Evolutionary conservation across 2,329 filamentous ascomycete species (phyloP).

Genomic region (Westerdykella aurantiaca): DNA sequence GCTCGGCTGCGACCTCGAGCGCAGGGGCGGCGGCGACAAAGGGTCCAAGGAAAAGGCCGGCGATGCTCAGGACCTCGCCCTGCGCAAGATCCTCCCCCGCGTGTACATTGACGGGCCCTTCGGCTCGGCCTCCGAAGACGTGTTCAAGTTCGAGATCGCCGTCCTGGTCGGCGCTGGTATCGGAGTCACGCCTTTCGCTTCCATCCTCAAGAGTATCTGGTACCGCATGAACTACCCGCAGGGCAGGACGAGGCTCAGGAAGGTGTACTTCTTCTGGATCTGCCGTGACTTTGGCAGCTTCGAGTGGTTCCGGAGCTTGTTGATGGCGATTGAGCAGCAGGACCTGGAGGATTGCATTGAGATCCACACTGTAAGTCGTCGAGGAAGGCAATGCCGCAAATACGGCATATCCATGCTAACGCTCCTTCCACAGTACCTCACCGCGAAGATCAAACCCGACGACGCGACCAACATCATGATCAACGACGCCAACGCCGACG

Average conservation of each 20-base stretch:
- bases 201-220: conserved; percentile 75
- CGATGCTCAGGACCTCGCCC: conserved; percentile 58
- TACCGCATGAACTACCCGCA: conserved; percentile 87
- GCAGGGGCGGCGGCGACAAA: conserved; percentile 45
- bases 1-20: conserved; percentile 69
- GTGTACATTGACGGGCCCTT: conserved; percentile 83
- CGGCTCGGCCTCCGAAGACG: conserved; percentile 78
- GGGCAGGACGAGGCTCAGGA: conserved; percentile 64
- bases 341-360: conserved; percentile 80
- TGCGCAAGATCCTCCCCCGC: conserved; percentile 68
- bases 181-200: conserved; percentile 49
- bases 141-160: conserved; percentile 62
- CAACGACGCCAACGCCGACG: conserved; percentile 78
- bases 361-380: conserved; percentile 61
- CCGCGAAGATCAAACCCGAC: conserved; percentile 78
- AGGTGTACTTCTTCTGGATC: conserved; percentile 92
- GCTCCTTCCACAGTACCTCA: conserved; percentile 56
- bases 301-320: conserved; percentile 81
- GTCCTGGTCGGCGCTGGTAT: conserved; percentile 49
- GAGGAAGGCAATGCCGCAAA: background rate
- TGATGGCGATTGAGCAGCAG: conserved; percentile 80
- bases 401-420: conserved; percentile 10
- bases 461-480: conserved; percentile 91
- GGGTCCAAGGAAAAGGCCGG: conserved; percentile 46
- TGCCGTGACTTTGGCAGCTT: conserved; percentile 83